Evolutionary conservation across 1,284 basidiomycete genomes (phyloP).

Genomic region (Coniophora puteana): DNA sequence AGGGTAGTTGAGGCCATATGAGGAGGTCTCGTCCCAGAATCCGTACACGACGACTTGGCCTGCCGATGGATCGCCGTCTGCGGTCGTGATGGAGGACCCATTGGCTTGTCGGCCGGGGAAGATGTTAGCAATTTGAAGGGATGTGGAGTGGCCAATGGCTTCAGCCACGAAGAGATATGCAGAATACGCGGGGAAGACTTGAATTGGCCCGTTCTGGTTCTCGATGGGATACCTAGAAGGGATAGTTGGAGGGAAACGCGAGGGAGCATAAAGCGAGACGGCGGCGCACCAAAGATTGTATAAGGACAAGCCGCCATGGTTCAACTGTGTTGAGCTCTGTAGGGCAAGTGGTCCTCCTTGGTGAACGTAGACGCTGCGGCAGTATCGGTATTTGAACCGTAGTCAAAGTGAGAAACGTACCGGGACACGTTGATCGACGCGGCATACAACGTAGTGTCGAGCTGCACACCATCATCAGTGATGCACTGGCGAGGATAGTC

Average conservation of each 20-base stretch:
- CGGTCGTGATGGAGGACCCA: slow-evolving; percentile 46
- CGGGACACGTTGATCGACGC: slow-evolving; percentile 47
- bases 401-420: slow-evolving; percentile 18
- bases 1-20: slow-evolving; percentile 29
- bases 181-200: slow-evolving; percentile 48
- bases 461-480: too few species aligned
- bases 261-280: too few species aligned
- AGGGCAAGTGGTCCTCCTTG: slow-evolving; percentile 48
- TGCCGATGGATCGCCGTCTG: slow-evolving; percentile 39
- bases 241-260: too few species aligned
- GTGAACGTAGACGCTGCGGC: slow-evolving; percentile 41
- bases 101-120: slow-evolving; percentile 47
- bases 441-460: slow-evolving; percentile 46
- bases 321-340: slow-evolving; percentile 46
- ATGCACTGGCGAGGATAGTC: too few species aligned
- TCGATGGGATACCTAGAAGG: slow-evolving; percentile 42
- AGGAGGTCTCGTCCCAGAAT: slow-evolving; percentile 36
- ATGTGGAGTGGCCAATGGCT: slow-evolving; percentile 37
- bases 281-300: slow-evolving; percentile 41
- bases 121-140: slow-evolving; percentile 41
- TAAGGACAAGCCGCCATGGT: slow-evolving; percentile 45
- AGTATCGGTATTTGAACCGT: not conserved
- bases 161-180: slow-evolving; percentile 49
- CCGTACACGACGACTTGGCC: slow-evolving; percentile 48
- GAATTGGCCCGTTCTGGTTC: slow-evolving; percentile 42